These are phyloP conservation scores for Lathyrus aphaca DNA, from an alignment of 306 rosid species.

Conservation along the genomic window DNA sequence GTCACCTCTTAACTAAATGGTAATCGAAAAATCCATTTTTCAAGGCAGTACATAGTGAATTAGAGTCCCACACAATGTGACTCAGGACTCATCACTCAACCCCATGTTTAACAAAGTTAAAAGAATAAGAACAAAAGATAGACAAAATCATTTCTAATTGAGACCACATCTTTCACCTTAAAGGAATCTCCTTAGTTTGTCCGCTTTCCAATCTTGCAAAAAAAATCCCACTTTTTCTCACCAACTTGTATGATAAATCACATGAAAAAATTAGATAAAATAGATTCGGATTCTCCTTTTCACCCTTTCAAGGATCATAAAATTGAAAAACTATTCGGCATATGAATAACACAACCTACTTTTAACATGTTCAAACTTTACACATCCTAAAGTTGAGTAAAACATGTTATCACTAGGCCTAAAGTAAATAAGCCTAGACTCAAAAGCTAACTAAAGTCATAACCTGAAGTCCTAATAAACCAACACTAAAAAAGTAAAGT, in stretches of 20 bases:
- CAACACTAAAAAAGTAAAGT: constrained; percentile 16
- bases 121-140: constrained; percentile 40
- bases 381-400: constrained; percentile 46
- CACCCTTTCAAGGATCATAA: constrained; percentile 41
- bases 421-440: constrained; percentile 38
- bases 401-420: constrained; percentile 37
- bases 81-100: constrained; percentile 42
- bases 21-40: constrained; percentile 35
- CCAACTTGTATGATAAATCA: constrained; percentile 36
- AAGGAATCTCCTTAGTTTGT: constrained; percentile 40
- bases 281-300: constrained; percentile 43
- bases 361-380: constrained; percentile 47
- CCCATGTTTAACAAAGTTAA: constrained; percentile 36
- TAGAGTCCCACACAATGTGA: constrained; percentile 46
- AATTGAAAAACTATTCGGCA: constrained; percentile 31
- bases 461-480: constrained; percentile 33
- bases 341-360: constrained; percentile 40
- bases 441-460: constrained; percentile 35
- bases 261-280: constrained; percentile 12
- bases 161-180: constrained; percentile 36
- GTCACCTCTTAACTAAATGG: constrained; percentile 23
- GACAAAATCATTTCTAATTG: constrained; percentile 39
- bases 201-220: constrained; percentile 38
- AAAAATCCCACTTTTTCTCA: constrained; percentile 43
- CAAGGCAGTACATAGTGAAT: constrained; percentile 2